A percentile compares a stretch with the other conserved stretches of the same genome.
These are phyloP conservation scores for Globisporangium sylvaticum DNA, from an alignment of 352 stramenopile species.

Conservation along the genomic window DNA sequence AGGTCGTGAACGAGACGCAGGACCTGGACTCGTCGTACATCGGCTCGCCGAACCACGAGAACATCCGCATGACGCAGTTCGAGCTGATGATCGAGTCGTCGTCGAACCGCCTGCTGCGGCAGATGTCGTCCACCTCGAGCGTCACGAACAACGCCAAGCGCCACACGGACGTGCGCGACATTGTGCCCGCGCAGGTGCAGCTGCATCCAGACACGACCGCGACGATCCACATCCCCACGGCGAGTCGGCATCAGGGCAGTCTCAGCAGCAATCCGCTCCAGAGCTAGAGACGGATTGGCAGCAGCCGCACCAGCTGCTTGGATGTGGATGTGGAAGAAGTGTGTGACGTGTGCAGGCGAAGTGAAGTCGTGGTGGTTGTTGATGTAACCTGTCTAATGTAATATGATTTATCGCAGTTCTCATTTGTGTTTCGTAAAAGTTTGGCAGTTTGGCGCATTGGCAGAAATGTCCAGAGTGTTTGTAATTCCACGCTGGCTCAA, in stretches of 20 bases:
- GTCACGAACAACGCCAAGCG: slow-evolving; percentile 3
- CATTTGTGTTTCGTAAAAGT: slow-evolving; percentile 14
- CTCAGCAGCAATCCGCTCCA: neutral
- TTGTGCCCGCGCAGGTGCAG: slow-evolving; percentile 17
- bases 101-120: slow-evolving; percentile 15
- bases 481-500: neutral
- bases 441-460: neutral
- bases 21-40: slow-evolving; percentile 27
- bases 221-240: slow-evolving; percentile 16
- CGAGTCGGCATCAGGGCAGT: slow-evolving; percentile 12
- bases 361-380: neutral
- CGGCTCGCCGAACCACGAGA: slow-evolving; percentile 24
- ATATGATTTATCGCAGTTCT: slow-evolving; percentile 10
- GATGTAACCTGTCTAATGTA: slow-evolving; percentile 1
- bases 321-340: neutral
- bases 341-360: neutral
- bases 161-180: slow-evolving; percentile 15
- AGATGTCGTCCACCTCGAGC: slow-evolving; percentile 19
- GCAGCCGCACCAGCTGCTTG: neutral
- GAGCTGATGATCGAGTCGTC: slow-evolving; percentile 41
- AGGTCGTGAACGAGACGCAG: slow-evolving; percentile 13
- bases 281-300: neutral
- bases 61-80: slow-evolving; percentile 31
- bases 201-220: slow-evolving; percentile 16
- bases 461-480: slow-evolving; percentile 8